A percentile compares a stretch with the other conserved stretches of the same genome.
phyloP scores from a whole-genome alignment of 768 basidiomycete genomes.

The Podaxis sp. region DNA sequence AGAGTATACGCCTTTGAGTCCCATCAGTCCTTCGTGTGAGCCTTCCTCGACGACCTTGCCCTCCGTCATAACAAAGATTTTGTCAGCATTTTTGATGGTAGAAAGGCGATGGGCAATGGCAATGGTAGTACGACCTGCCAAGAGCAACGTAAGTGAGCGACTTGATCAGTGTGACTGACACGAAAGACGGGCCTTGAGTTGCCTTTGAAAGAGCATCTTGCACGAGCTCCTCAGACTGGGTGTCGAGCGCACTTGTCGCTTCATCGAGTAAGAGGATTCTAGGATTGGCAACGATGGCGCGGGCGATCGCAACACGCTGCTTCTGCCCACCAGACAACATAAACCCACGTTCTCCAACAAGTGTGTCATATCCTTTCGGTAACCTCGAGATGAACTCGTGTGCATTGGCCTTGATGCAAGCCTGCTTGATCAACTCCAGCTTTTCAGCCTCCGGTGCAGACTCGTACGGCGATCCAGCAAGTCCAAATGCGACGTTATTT shows the following conservation, averaged over 20 bases:
- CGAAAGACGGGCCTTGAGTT: constrained; percentile 39
- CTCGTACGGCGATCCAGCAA: constrained; percentile 64
- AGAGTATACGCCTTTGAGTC: constrained; percentile 53
- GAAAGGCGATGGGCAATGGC: constrained; percentile 68
- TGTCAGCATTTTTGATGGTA: constrained; percentile 72
- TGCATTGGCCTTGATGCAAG: constrained; percentile 76
- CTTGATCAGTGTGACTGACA: constrained; percentile 35
- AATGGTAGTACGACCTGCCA: constrained; percentile 57
- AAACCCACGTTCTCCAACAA: constrained; percentile 81
- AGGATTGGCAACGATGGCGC: constrained; percentile 77
- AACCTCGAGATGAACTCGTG: constrained; percentile 71
- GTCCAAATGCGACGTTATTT: constrained; percentile 70
- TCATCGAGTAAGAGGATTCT: constrained; percentile 75
- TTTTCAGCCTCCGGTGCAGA: constrained; percentile 59
- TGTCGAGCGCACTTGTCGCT: constrained; percentile 75
- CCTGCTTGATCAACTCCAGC: constrained; percentile 64
- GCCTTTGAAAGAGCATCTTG: constrained; percentile 82
- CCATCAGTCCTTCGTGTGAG: constrained; percentile 60
- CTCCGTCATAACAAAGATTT: constrained; percentile 77
- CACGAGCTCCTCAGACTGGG: constrained; percentile 72
- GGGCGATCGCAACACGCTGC: constrained; percentile 76
- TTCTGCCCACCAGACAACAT: constrained; percentile 74
- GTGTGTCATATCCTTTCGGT: constrained; percentile 70
- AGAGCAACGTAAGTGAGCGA: constrained; percentile 12
- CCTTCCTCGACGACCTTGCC: constrained; percentile 72